Conservation (phyloP, 257 asterid genomes). For the Thymus quinquecostatus region DNA sequence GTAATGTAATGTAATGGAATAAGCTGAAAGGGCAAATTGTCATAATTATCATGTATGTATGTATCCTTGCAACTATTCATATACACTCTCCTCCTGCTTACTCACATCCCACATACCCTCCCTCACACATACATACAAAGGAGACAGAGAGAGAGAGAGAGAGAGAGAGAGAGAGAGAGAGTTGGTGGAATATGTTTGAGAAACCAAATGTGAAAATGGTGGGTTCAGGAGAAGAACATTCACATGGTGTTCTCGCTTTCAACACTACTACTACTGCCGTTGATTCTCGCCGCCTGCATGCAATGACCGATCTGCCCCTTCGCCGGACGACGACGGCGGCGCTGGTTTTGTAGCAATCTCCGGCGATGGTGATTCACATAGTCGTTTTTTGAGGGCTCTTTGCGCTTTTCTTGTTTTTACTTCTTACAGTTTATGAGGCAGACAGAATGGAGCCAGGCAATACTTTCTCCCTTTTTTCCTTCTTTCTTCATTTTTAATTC, state of each 20-base stretch:
- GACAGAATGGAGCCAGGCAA: constrained; percentile 95
- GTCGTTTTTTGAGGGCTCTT: constrained; percentile 44
- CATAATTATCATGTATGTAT: constrained; percentile 9
- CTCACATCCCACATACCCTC: constrained; percentile 15
- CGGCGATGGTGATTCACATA: constrained; percentile 31
- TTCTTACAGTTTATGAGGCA: constrained; percentile 47
- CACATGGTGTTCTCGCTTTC: constrained; percentile 3
- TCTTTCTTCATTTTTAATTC: background rate
- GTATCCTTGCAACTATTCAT: constrained; percentile 3
- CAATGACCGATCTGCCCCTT: constrained; percentile 42
- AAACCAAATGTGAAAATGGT: constrained; percentile 41
- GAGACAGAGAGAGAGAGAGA: constrained; percentile 17
- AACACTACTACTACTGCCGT: background rate
- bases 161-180: constrained; percentile 34
- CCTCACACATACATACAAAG: background rate
- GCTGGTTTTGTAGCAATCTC: constrained; percentile 22
- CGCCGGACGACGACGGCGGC: background rate
- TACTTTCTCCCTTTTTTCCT: constrained; percentile 21
- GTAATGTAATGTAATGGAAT: too few species aligned
- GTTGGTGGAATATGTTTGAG: constrained; percentile 41
- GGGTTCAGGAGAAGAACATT: background rate
- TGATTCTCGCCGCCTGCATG: constrained; percentile 33
- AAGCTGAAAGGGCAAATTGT: constrained; percentile 26
- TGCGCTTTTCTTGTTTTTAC: constrained; percentile 18
- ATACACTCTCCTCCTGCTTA: background rate